Base-by-base conservation (phyloP, 148 eudicot genomes). In the Vaccinium vitisidaea region DNA sequence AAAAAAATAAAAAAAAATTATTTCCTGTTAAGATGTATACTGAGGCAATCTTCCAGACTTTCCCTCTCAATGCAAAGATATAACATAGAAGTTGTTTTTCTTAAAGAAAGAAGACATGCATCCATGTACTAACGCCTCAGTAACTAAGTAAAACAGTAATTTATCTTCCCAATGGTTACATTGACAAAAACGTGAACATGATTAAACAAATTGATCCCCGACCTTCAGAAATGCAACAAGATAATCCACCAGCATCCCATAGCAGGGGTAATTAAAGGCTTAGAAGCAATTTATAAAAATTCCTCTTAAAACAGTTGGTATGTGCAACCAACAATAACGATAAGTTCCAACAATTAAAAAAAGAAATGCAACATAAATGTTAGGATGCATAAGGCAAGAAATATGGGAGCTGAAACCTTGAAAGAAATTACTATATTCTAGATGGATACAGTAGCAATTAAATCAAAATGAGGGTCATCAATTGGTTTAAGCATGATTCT, bases 391-490 rank as follows among this genome's bases (percentile, higher is more conserved):
- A 56, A 46, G 25, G 18, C 56, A 80, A n/a, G 70, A 63, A 46
- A 77, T 61, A 16, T 46, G 55, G 23, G 36, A 71, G 76, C 75
- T 12, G 36, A 77, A 18, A 23, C 23, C 39, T 80, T 55, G 65
- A 59, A 19, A 81, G 27, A 86, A 39, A 49, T 14, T 63, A 61
- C 50, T 77, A 39, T 9, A 75, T 48, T 16, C 54, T 18, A 74
- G 53, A 85, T 59, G 97, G 97, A 96, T 96, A 96, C 99, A 89
- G 97, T 91, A 58, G 99, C 99, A 87, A 93, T 88, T 86, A 96
- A 85, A 94, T 96, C 99, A 14, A 95, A 98, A 87, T 93, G 95
- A 77, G 96, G 99, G 75, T 94, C 99, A 84, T 96, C 96, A 77
- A 93, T 87, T 6, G 98, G 99, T 93, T 96, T 94, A 10, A 96